Percentiles rank a stretch among this genome's conserved stretches.
These are phyloP conservation scores for Saccharomyces hybrid DNA, from an alignment of 1,139 yeast species.

Conservation along the genomic window DNA sequence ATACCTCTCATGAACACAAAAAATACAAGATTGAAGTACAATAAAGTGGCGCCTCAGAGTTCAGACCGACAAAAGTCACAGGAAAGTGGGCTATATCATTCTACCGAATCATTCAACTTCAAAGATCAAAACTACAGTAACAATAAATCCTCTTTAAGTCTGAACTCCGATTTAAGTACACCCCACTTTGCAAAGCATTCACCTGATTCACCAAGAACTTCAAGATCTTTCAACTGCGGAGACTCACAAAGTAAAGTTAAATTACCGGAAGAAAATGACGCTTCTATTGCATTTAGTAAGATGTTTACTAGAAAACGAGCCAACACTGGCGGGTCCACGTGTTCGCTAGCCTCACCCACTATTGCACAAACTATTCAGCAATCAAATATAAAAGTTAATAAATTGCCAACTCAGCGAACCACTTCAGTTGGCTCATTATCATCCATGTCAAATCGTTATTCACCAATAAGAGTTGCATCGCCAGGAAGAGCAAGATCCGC, in stretches of 20 bases:
- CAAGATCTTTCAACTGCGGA: background rate
- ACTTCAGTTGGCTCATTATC: conserved; percentile 23
- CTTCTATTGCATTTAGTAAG: conserved; percentile 32
- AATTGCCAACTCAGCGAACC: conserved; percentile 16
- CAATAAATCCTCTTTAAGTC: background rate
- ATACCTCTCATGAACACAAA: background rate
- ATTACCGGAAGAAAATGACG: conserved; percentile 30
- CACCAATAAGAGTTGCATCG: conserved; percentile 28
- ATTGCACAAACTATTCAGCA: conserved; percentile 2
- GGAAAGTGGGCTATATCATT: background rate
- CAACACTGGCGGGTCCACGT: conserved; percentile 28
- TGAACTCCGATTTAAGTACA: background rate
- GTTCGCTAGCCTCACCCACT: conserved; percentile 6
- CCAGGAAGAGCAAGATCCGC: conserved; percentile 29
- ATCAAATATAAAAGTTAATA: conserved; percentile 4
- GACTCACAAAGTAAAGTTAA: background rate
- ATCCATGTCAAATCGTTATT: conserved; percentile 22
- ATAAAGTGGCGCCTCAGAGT: background rate
- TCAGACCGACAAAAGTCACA: background rate
- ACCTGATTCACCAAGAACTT: background rate
- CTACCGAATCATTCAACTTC: background rate
- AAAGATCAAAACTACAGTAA: background rate
- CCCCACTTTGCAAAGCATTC: background rate
- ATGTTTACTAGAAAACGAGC: conserved; percentile 30
- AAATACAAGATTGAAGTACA: background rate